Base-by-base conservation (phyloP, 495 filamentous ascomycete species). In the Penicillium bovifimosum region DNA sequence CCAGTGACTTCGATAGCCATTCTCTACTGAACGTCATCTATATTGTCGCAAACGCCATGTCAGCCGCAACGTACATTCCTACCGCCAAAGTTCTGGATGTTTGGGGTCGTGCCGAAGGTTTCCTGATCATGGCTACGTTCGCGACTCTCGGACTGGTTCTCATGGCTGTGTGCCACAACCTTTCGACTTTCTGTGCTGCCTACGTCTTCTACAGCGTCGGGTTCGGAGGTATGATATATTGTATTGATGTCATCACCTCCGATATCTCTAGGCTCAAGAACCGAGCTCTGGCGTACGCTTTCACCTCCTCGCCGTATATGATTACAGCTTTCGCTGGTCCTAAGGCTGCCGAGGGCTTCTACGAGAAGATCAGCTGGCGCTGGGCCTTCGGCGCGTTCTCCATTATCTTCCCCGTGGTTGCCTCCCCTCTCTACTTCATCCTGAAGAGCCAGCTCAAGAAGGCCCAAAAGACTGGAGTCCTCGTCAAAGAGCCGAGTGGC, bases 1-100 rank as follows among this genome's bases (percentile, higher is more conserved):
- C 60, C 14, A 81, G 80, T 55, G 75, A 71, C 2, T 86, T 83
- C 59, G 67, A 76, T 17, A 68, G 71, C 6, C 82, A 86, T 59
- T 83, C 80, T 6, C 60, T 85, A 38, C 60, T 84, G 41, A 76
- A 78, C 29, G 76, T 78, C 16, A 78, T 84, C 43, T 76, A 71
- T 35, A 73, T 84, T 43, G 74, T 86, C 2, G 69, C 77, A 20
- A 73, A 72, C 38, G 73, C 60, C 32, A 63, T 72, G 47, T 50
- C 69, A 0, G 66, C 65, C 9, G 69, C 69, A 9, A 60, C 59
- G 5, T 74, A 65, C 47, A 65, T 88, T 39, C 77, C 85, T 2
- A 65, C 86, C 16, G 85, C 83, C 38, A 87, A 87, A 65, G 71
- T 86, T 35, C 72, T 88, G 59, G 84, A 90, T 58, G 68, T 85